A percentile compares a stretch with the other conserved stretches of the same genome.
Conservation (phyloP, 768 basidiomycete species). For the Lactarius indigo region DNA sequence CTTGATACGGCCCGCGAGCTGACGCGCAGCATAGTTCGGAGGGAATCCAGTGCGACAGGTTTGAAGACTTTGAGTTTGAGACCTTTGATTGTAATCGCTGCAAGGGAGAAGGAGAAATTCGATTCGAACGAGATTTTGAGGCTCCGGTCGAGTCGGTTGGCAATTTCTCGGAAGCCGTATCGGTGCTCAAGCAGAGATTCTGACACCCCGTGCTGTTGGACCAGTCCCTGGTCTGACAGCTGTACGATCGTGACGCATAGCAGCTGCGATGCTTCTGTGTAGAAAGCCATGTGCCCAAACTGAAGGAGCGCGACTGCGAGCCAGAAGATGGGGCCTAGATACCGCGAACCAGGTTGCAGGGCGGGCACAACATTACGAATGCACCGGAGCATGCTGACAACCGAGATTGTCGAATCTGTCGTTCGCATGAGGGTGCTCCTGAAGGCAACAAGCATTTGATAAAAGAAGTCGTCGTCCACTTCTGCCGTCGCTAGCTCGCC, state of each 20-base stretch:
- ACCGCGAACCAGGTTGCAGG: constrained; percentile 64
- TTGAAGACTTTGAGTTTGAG: constrained; percentile 64
- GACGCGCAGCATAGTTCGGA: constrained; percentile 61
- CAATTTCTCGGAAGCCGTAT: constrained; percentile 59
- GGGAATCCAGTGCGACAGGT: constrained; percentile 54
- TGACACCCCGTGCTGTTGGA: constrained; percentile 51
- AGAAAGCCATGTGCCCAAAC: constrained; percentile 67
- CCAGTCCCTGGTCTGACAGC: constrained; percentile 57
- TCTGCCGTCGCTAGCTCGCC: constrained; percentile 79
- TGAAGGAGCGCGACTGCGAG: constrained; percentile 80
- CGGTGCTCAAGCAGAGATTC: constrained; percentile 62
- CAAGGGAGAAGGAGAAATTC: constrained; percentile 78
- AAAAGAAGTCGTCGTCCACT: constrained; percentile 89
- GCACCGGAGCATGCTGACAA: constrained; percentile 87
- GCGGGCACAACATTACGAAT: constrained; percentile 74
- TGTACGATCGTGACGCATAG: constrained; percentile 61
- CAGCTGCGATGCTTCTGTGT: constrained; percentile 64
- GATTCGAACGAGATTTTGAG: constrained; percentile 73
- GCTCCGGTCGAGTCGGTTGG: constrained; percentile 67
- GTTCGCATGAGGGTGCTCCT: constrained; percentile 64
- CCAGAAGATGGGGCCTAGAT: constrained; percentile 79
- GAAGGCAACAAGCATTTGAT: constrained; percentile 89
- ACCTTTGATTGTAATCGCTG: constrained; percentile 84
- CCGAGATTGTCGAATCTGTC: constrained; percentile 66
- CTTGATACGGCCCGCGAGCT: constrained; percentile 46